Base-by-base conservation (phyloP, 1,284 basidiomycete species). In the Meira miltonrushii region DNA sequence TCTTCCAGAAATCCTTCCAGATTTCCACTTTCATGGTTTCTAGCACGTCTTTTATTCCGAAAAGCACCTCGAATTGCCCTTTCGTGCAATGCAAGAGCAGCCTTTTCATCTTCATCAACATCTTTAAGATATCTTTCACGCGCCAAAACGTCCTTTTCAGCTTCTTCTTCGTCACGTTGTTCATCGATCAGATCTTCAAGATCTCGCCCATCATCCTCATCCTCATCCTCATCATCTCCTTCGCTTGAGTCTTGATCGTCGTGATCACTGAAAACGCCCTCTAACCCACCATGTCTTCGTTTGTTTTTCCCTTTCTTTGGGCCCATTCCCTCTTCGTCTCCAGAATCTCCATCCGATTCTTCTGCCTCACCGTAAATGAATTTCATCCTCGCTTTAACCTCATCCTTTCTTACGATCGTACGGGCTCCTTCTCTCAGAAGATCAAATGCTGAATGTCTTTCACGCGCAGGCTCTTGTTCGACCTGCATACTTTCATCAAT, bases 291-390 rank as follows among this genome's bases (percentile, higher is more conserved):
- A 13, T 58, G 57, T 47, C 59, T 55, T n/a, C 66, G 62, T 13
- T 54, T 59, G n/a, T 17, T 15, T 25, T 53, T 41, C 7, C 28
- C 13, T 23, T 48, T 48, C 25, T 23, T 48, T 19, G 17, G 7
- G 5, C 5, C 17, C 7, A 3, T 15, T 12, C 17, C 46, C 5
- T 48, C 46, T 48, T 21, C 46, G 8, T 48, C 46, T 1, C 60
- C 62, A 57, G 67, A 64, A 51, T 75, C 73, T 28, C 71, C 71
- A 33, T 75, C 74, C 1, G 74, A 77, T 61, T 77, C 74, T 55
- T 71, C 74, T n/a, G 74, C 74, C 54, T 77, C 74, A 5, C 73
- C 74, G 50, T 67, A 68, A 39, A 77, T 64, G 60, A 74, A 77
- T 15, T 5, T n/a, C 67, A 11, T 43, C 23, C 23, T 37, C n/a